Conservation (phyloP, 805 yeast genomes). For the Metschnikowia baotianmanensis region DNA sequence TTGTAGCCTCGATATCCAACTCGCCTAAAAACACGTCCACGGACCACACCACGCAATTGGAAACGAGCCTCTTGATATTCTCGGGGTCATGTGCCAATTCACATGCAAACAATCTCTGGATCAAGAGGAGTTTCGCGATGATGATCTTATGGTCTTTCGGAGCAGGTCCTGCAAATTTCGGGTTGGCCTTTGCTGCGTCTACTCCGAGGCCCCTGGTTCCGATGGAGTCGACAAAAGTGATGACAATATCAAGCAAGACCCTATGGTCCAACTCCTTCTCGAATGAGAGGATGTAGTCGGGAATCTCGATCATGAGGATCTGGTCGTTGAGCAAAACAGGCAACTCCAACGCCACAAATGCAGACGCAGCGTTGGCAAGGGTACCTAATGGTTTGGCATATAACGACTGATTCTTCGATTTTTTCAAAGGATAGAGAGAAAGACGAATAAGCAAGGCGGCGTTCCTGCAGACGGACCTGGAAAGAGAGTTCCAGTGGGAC, state of each 20-base stretch:
- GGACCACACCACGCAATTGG: slow-evolving; percentile 52
- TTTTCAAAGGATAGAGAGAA: slow-evolving; percentile 25
- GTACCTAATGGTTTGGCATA: slow-evolving; percentile 29
- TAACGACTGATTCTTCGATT: slow-evolving; percentile 20
- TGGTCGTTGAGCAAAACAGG: slow-evolving; percentile 58
- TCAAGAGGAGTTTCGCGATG: slow-evolving; percentile 56
- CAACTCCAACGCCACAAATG: slow-evolving; percentile 48
- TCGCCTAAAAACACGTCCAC: slow-evolving; percentile 54
- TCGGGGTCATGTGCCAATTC: slow-evolving; percentile 28
- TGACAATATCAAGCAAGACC: slow-evolving; percentile 41
- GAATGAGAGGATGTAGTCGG: slow-evolving; percentile 54
- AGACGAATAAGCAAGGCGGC: slow-evolving; percentile 50
- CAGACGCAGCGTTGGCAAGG: slow-evolving; percentile 39
- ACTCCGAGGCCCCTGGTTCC: slow-evolving; percentile 57
- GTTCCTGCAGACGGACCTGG: slow-evolving; percentile 63
- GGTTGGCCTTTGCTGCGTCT: slow-evolving; percentile 29
- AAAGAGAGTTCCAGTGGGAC: slow-evolving; percentile 58
- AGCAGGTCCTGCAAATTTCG: slow-evolving; percentile 26
- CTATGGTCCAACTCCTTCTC: slow-evolving; percentile 36
- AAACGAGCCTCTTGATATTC: slow-evolving; percentile 35
- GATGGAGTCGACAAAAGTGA: slow-evolving; percentile 49
- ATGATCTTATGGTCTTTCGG: slow-evolving; percentile 54
- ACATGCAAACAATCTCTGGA: slow-evolving; percentile 52
- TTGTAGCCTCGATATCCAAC: slow-evolving; percentile 54
- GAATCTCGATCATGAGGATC: slow-evolving; percentile 54